These are phyloP conservation scores for Diatrype stigma DNA, from an alignment of 2,329 filamentous ascomycete species.

Conservation along the genomic window DNA sequence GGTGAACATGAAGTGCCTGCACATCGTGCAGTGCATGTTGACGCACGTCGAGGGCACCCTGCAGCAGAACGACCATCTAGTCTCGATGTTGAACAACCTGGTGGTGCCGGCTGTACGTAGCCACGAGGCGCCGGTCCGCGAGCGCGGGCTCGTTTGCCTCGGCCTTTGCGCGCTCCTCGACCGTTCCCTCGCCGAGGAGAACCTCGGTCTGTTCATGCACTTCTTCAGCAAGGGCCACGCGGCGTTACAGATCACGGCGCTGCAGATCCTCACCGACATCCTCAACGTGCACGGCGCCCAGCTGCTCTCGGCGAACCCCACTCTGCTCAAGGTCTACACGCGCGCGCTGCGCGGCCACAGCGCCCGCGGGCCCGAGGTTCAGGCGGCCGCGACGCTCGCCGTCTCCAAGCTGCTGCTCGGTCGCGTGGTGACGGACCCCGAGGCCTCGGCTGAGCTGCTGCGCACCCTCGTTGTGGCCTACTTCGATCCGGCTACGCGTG, in stretches of 20 bases:
- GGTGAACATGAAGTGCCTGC: constrained; percentile 96
- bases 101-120: constrained; percentile 93
- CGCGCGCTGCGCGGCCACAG: constrained; percentile 65
- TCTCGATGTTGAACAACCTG: constrained; percentile 96
- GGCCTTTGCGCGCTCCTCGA: constrained; percentile 90
- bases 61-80: constrained; percentile 85
- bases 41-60: constrained; percentile 85
- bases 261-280: constrained; percentile 92
- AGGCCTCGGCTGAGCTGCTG: constrained; percentile 69
- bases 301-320: constrained; percentile 62
- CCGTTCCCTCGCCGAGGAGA: constrained; percentile 86
- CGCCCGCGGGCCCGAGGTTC: constrained; percentile 63
- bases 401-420: constrained; percentile 84
- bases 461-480: constrained; percentile 81
- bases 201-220: constrained; percentile 88
- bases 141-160: constrained; percentile 83
- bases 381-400: constrained; percentile 75
- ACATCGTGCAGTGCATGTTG: constrained; percentile 96
- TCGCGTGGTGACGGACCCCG: constrained; percentile 67
- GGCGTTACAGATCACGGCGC: constrained; percentile 78
- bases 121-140: constrained; percentile 87
- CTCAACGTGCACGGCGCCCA: constrained; percentile 83
- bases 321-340: constrained; percentile 79
- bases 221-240: constrained; percentile 94
- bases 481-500: constrained; percentile 78